A percentile compares a stretch with the other conserved stretches of the same genome.
Conservation (phyloP, 495 filamentous ascomycete species). For the Letharia columbiana region DNA sequence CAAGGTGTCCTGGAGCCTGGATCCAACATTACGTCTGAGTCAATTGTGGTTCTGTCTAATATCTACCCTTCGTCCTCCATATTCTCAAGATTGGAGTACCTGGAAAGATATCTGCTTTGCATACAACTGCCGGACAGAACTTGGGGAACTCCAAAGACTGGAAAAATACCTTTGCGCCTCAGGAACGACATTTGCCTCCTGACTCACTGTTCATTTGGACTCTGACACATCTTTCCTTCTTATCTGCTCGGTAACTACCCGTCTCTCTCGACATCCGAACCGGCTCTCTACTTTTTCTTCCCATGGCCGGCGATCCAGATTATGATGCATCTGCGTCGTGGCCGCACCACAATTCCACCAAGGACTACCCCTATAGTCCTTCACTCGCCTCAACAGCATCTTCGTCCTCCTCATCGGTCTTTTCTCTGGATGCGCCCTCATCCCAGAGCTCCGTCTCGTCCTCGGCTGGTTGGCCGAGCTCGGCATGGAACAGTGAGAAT, state of each 20-base stretch:
- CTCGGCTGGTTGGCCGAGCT: constrained; percentile 39
- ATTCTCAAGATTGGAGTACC: background rate
- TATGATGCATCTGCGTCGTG: constrained; percentile 21
- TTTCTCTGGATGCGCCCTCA: constrained; percentile 63
- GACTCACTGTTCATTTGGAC: constrained; percentile 4
- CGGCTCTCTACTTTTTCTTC: constrained; percentile 6
- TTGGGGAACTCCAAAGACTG: constrained; percentile 1
- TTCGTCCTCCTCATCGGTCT: constrained; percentile 67
- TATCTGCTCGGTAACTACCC: constrained; percentile 4
- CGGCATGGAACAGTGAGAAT: constrained; percentile 32
- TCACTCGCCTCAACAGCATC: constrained; percentile 64
- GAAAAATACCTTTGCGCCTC: constrained; percentile 7
- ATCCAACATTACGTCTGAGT: constrained; percentile 5
- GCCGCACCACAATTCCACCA: constrained; percentile 17
- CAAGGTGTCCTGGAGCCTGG: constrained; percentile 11
- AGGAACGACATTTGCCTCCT: constrained; percentile 14
- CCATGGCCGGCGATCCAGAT: constrained; percentile 23
- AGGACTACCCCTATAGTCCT: constrained; percentile 50
- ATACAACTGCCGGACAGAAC: background rate
- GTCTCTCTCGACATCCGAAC: background rate
- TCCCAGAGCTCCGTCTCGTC: constrained; percentile 48
- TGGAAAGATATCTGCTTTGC: background rate
- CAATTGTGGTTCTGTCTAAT: background rate
- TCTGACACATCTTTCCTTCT: background rate
- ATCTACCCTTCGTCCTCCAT: constrained; percentile 3